Base-by-base conservation (phyloP, 225 moss, liverwort and hornwort species). In the Neckera pumila region DNA sequence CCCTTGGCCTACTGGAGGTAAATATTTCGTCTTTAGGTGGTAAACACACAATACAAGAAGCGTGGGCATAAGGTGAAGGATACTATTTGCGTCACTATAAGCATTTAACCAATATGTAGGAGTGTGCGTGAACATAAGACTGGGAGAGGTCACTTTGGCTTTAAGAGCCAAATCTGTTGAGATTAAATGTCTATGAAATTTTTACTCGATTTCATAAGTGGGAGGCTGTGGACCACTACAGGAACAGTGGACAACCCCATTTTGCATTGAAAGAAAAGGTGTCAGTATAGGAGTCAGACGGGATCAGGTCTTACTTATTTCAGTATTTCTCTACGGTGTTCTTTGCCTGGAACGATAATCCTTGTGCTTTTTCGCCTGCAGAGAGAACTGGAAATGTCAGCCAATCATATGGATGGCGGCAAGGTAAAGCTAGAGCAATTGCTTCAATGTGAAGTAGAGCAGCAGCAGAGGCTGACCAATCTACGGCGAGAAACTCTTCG, bases 1-100 rank as follows among this genome's bases (percentile, higher is more conserved):
- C 97, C 86, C 94, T 97, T 84, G 97, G 97, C 78, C 94, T 95
- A 27, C 95, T 97, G 62, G 97, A 97, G 97, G 97, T 97, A 87
- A 88, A 71, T 61, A 40, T 64, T 69, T 81, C 23, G 58, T 21
- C 43, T 74, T 84, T 61, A 84, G 58, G 25, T 84, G 36, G 81
- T 28, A 22, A 81, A 70, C 23, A 62, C n/a, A 77, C 53, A 42
- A 66, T 40, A 67, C 40, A 13, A 73, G n/a, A 54, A 71, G 85
- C 54, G 12, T 47, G 40, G 58, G 60, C 53, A 22, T 40, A 57
- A 84, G 70, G 57, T 69, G 47, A 30, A 56, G 65, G 43, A 43
- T 43, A 84, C 20, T 58, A 43, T 33, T 58, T 58, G 31, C 58
- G 11, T 59, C 31, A 23, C 31, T 72, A 18, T 33, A 84, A 70